These are phyloP conservation scores for Nannochloropsis salina DNA, from an alignment of 108 stramenopile species.

Conservation along the genomic window DNA sequence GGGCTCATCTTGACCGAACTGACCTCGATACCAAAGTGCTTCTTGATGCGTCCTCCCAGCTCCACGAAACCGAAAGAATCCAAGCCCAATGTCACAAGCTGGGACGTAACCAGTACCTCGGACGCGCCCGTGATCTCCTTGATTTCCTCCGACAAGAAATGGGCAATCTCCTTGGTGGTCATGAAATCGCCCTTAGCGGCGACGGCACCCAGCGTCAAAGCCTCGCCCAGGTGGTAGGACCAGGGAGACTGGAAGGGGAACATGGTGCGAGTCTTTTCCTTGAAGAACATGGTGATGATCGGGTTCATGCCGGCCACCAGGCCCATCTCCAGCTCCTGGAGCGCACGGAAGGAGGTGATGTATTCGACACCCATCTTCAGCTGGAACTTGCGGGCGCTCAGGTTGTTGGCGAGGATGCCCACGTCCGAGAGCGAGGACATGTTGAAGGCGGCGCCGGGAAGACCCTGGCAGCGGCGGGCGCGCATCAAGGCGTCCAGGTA, in stretches of 20 bases:
- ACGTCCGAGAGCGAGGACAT: not conserved
- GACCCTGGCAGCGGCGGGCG: conserved; percentile 5
- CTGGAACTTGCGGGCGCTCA: conserved; percentile 19
- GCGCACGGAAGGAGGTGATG: conserved; percentile 2
- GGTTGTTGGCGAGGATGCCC: not conserved
- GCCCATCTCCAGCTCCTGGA: conserved; percentile 7
- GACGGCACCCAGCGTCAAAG: not conserved
- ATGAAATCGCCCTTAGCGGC: not conserved
- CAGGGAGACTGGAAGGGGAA: not conserved
- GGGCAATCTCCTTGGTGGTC: not conserved
- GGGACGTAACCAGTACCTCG: conserved; percentile 19
- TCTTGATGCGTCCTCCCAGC: not conserved
- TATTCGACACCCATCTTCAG: conserved; percentile 10
- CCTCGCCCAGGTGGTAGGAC: conserved; percentile 13
- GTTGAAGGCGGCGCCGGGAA: conserved; percentile 19
- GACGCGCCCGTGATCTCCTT: conserved; percentile 9
- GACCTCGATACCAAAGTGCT: not conserved
- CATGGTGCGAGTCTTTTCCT: not conserved
- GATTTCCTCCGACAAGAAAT: not conserved
- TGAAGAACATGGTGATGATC: not conserved
- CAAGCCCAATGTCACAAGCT: conserved; percentile 8
- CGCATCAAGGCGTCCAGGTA: conserved; percentile 13
- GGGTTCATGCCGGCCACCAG: conserved; percentile 2
- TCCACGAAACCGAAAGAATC: conserved; percentile 7
- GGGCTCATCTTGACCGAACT: conserved; percentile 1